These are phyloP conservation scores for Pyrenula aspistea DNA, from an alignment of 495 filamentous ascomycete genomes.

Conservation along the genomic window DNA sequence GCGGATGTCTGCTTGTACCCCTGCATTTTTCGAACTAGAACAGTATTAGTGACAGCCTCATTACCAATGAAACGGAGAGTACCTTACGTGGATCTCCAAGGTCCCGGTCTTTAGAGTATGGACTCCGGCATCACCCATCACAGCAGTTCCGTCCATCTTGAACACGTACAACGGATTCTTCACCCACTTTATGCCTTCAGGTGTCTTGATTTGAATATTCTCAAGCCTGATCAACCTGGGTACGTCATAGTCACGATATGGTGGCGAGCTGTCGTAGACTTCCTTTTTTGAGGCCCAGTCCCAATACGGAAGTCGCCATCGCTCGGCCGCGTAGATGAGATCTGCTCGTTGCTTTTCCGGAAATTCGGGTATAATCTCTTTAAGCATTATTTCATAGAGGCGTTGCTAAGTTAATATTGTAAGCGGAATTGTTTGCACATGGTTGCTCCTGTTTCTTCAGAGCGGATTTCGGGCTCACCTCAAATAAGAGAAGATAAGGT, in stretches of 20 bases:
- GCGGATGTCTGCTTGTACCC: not conserved
- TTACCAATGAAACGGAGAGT: not conserved
- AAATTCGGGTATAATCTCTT: not conserved
- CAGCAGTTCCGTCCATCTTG: not conserved
- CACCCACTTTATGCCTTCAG: not conserved
- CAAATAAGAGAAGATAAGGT: conserved; percentile 2
- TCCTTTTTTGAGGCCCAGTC: not conserved
- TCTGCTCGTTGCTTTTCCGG: not conserved
- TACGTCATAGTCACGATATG: not conserved
- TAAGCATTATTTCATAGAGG: not conserved
- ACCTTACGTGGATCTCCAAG: not conserved
- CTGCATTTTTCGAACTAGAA: not conserved
- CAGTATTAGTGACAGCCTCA: not conserved
- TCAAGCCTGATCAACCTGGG: not conserved
- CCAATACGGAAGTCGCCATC: not conserved
- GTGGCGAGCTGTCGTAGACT: not conserved
- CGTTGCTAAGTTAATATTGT: no score
- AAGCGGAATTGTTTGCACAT: no score
- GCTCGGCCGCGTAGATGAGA: not conserved
- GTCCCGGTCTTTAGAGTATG: not conserved
- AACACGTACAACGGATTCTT: not conserved
- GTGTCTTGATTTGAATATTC: not conserved
- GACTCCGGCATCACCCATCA: not conserved
- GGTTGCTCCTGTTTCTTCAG: no score
- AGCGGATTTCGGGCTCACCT: no score